Conservation (phyloP, 2,329 filamentous ascomycete species). For the Pseudogymnoascus sp. region DNA sequence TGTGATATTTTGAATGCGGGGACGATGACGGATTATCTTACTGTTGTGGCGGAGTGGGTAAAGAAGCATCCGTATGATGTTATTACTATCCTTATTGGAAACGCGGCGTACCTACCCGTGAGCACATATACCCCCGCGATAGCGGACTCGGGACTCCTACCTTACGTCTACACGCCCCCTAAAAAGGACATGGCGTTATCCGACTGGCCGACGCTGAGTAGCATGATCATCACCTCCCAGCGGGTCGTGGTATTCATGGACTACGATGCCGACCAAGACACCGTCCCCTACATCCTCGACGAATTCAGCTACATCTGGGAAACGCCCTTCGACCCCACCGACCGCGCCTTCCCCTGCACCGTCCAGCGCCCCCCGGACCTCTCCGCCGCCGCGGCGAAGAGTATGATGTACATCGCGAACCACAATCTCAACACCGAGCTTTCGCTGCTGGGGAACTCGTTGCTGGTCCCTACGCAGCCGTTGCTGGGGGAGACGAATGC, state of each 20-base stretch:
- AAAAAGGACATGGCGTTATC: constrained; percentile 63
- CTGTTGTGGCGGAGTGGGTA: constrained; percentile 66
- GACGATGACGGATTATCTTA: constrained; percentile 67
- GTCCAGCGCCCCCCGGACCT: constrained; percentile 70
- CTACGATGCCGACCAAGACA: constrained; percentile 69
- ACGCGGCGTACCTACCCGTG: constrained; percentile 66
- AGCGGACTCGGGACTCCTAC: constrained; percentile 62
- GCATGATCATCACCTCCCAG: constrained; percentile 66
- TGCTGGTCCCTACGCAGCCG: constrained; percentile 68
- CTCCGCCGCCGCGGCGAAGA: constrained; percentile 43
- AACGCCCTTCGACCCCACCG: constrained; percentile 67
- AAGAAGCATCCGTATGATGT: constrained; percentile 75
- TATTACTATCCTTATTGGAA: constrained; percentile 78
- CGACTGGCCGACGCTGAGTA: constrained; percentile 77
- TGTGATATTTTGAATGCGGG: constrained; percentile 80
- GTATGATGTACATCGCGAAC: constrained; percentile 75
- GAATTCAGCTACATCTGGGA: constrained; percentile 89
- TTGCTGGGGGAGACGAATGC: constrained; percentile 68
- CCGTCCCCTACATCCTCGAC: constrained; percentile 78
- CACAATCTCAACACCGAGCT: constrained; percentile 85
- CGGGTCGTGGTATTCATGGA: constrained; percentile 78
- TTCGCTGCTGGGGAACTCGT: constrained; percentile 53
- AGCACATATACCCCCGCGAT: constrained; percentile 62
- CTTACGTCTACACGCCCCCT: constrained; percentile 68
- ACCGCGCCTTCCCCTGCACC: constrained; percentile 66